A percentile compares a stretch with the other conserved stretches of the same genome.
These are phyloP conservation scores for Pharus latifolius DNA, from an alignment of 176 grass and related monocot species.

Conservation along the genomic window DNA sequence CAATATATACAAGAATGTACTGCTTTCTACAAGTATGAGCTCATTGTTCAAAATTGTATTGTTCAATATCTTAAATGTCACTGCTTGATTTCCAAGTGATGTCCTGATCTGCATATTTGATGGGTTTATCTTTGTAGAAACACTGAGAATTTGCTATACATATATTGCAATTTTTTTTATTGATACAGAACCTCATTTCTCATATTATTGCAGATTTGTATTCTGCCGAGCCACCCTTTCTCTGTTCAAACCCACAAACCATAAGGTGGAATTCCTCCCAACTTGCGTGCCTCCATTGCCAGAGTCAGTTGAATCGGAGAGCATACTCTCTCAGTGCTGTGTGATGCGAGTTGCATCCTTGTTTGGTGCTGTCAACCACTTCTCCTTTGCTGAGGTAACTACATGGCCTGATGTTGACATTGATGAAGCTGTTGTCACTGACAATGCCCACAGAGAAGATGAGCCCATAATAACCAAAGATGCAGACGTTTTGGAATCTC, in stretches of 20 bases:
- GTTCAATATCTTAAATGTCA: background rate
- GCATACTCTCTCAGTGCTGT: constrained; percentile 47
- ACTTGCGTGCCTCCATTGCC: constrained; percentile 61
- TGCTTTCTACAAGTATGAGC: background rate
- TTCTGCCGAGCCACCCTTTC: constrained; percentile 60
- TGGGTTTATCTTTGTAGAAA: background rate
- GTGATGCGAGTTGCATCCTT: constrained; percentile 50
- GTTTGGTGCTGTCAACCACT: constrained; percentile 38
- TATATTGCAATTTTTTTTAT: background rate
- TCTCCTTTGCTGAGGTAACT: constrained; percentile 40
- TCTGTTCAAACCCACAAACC: constrained; percentile 35
- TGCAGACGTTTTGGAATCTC: background rate
- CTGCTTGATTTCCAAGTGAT: background rate
- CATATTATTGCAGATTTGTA: constrained; percentile 66
- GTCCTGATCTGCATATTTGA: background rate
- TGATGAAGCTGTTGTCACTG: background rate
- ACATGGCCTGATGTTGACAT: constrained; percentile 24
- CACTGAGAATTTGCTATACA: background rate
- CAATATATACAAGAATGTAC: background rate
- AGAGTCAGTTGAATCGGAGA: constrained; percentile 40
- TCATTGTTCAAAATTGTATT: background rate
- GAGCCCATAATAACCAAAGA: background rate
- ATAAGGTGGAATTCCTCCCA: constrained; percentile 43
- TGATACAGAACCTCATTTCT: constrained; percentile 12
- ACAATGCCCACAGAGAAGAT: background rate